These are phyloP conservation scores for Gymnopilus dilepis DNA, from an alignment of 768 basidiomycete genomes.

Conservation along the genomic window DNA sequence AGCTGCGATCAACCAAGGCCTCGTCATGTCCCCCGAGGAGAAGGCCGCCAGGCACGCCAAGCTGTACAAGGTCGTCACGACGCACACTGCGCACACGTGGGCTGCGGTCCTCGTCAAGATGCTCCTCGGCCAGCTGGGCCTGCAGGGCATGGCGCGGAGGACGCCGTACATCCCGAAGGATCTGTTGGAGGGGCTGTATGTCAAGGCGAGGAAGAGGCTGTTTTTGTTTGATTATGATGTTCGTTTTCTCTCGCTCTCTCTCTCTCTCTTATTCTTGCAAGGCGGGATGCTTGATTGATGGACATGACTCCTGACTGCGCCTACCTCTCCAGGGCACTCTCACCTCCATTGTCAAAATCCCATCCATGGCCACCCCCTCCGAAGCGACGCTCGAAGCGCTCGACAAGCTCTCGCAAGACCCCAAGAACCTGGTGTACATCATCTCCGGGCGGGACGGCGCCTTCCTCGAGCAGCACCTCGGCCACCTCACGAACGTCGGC, in stretches of 20 bases:
- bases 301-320: no score
- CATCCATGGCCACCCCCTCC: conserved; percentile 86
- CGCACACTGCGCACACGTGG: conserved; percentile 96
- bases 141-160: conserved; percentile 77
- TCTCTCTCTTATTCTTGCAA: neutral
- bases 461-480: conserved; percentile 92
- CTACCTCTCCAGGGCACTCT: conserved; percentile 76
- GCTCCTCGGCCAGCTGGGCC: conserved; percentile 81
- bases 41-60: conserved; percentile 75
- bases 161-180: conserved; percentile 83
- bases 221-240: conserved; percentile 98
- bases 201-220: conserved; percentile 76
- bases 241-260: conserved; percentile 34
- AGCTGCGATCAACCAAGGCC: conserved; percentile 86
- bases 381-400: conserved; percentile 76
- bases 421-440: conserved; percentile 92
- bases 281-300: no score
- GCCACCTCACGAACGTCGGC: conserved; percentile 80
- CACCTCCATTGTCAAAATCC: conserved; percentile 94
- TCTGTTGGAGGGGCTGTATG: conserved; percentile 64
- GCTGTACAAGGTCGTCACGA: conserved; percentile 84
- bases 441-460: conserved; percentile 94
- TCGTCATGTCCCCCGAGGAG: conserved; percentile 80
- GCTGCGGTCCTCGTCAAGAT: conserved; percentile 88
- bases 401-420: conserved; percentile 72